Evolutionary conservation across 495 filamentous ascomycete species (phyloP).

Genomic region (Usnea hakonensis): DNA sequence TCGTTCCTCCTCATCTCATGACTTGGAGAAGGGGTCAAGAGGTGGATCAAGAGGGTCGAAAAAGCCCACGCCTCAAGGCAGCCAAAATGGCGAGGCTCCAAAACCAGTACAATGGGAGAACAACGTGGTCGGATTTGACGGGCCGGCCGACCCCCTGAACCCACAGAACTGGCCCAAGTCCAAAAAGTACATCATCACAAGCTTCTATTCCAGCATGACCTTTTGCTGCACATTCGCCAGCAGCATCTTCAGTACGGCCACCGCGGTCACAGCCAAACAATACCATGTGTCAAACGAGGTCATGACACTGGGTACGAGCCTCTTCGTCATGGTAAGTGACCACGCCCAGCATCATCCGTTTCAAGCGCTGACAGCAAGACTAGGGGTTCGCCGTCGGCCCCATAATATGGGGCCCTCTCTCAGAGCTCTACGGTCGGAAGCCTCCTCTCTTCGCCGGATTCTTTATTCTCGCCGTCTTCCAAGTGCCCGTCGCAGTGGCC

Average conservation of each 20-base stretch:
- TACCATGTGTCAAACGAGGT: constrained; percentile 44
- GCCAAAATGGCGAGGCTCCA: constrained; percentile 1
- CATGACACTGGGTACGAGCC: constrained; percentile 43
- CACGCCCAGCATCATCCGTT: not conserved
- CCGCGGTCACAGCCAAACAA: constrained; percentile 35
- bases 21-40: constrained; percentile 16
- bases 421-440: constrained; percentile 67
- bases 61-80: not conserved
- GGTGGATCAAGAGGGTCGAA: not conserved
- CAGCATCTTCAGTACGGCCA: constrained; percentile 50
- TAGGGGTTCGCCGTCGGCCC: constrained; percentile 44
- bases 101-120: constrained; percentile 4
- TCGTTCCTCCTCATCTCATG: not conserved
- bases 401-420: constrained; percentile 57
- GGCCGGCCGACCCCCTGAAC: constrained; percentile 60
- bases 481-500: constrained; percentile 48
- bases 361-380: not conserved
- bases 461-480: constrained; percentile 45
- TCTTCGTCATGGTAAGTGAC: constrained; percentile 43
- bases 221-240: constrained; percentile 53
- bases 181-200: constrained; percentile 65
- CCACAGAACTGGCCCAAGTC: constrained; percentile 56
- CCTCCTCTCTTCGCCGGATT: constrained; percentile 45
- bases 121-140: constrained; percentile 43
- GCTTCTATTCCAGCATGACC: constrained; percentile 50